phyloP scores from a whole-genome alignment of 2,329 filamentous ascomycete species.

The Cladophialophora yegresii region DNA sequence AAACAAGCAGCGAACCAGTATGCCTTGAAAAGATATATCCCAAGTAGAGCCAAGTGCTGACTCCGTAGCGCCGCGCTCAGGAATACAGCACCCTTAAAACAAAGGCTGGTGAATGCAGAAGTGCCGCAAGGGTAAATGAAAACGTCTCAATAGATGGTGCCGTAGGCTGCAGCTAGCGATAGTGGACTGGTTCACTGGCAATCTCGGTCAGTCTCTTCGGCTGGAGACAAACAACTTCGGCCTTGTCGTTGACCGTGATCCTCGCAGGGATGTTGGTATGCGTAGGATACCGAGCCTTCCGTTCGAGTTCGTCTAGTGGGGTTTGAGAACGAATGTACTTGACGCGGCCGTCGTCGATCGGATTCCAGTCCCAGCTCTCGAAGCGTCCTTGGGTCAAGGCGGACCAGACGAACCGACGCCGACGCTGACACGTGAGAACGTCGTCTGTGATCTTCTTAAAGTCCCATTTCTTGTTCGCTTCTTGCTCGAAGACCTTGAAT shows the following conservation, averaged over 20 bases:
- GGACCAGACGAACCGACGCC: conserved; percentile 74
- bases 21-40: neutral
- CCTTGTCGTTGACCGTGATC: conserved; percentile 24
- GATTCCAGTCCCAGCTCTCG: conserved; percentile 75
- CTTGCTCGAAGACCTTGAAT: conserved; percentile 65
- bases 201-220: conserved; percentile 27
- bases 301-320: conserved; percentile 76
- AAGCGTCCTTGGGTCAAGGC: conserved; percentile 75
- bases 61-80: conserved; percentile 21
- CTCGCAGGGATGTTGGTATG: conserved; percentile 26
- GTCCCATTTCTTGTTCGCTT: conserved; percentile 77
- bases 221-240: conserved; percentile 24
- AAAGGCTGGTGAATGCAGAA: neutral
- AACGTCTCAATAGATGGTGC: neutral
- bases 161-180: conserved; percentile 17
- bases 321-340: conserved; percentile 86
- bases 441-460: conserved; percentile 73
- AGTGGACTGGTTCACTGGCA: conserved; percentile 30
- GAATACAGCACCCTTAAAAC: neutral
- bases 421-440: conserved; percentile 75
- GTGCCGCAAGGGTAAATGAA: neutral
- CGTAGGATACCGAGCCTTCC: conserved; percentile 69
- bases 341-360: conserved; percentile 52
- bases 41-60: conserved; percentile 1
- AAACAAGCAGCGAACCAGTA: neutral